Percentiles rank a stretch among this genome's conserved stretches.
Evolutionary conservation across 108 stramenopile genomes (phyloP).

Genomic region (Nitzschia sp.): DNA sequence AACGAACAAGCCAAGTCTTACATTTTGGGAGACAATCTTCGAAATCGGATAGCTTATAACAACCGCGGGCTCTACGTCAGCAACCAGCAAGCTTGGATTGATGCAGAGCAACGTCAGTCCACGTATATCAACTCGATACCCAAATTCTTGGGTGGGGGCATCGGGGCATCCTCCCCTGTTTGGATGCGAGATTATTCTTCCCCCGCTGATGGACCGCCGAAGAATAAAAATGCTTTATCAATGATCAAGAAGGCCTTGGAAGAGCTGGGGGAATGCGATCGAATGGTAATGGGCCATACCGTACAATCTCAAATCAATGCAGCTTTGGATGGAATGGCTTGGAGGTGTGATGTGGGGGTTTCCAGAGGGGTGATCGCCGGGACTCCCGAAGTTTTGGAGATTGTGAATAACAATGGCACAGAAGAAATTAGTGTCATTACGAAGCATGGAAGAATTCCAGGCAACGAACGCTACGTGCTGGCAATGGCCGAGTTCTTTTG

Average conservation of each 20-base stretch:
- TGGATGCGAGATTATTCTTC: slow-evolving; percentile 80
- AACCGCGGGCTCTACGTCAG: background rate
- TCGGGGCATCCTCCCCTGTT: slow-evolving; percentile 55
- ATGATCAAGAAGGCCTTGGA: slow-evolving; percentile 29
- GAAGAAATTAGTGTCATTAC: slow-evolving; percentile 31
- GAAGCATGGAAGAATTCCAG: slow-evolving; percentile 9
- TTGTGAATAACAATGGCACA: slow-evolving; percentile 24
- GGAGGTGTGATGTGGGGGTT: slow-evolving; percentile 79
- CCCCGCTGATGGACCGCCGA: slow-evolving; percentile 55
- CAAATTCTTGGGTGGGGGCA: slow-evolving; percentile 60
- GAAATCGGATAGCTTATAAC: slow-evolving; percentile 2
- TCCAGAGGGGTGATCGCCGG: slow-evolving; percentile 59
- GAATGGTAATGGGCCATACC: slow-evolving; percentile 88
- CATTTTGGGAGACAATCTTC: background rate
- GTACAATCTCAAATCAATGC: slow-evolving; percentile 72
- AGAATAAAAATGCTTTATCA: slow-evolving; percentile 23
- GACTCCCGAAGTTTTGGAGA: slow-evolving; percentile 79
- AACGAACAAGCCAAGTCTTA: slow-evolving; percentile 48
- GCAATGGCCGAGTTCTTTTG: slow-evolving; percentile 13
- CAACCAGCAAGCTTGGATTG: background rate
- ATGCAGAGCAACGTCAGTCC: background rate
- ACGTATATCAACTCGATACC: slow-evolving; percentile 49
- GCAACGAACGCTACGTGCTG: background rate
- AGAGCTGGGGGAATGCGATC: slow-evolving; percentile 30
- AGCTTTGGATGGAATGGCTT: slow-evolving; percentile 64